phyloP scores from a whole-genome alignment of 192 early-diverging fungal genomes.

The Diversispora epigaea region DNA sequence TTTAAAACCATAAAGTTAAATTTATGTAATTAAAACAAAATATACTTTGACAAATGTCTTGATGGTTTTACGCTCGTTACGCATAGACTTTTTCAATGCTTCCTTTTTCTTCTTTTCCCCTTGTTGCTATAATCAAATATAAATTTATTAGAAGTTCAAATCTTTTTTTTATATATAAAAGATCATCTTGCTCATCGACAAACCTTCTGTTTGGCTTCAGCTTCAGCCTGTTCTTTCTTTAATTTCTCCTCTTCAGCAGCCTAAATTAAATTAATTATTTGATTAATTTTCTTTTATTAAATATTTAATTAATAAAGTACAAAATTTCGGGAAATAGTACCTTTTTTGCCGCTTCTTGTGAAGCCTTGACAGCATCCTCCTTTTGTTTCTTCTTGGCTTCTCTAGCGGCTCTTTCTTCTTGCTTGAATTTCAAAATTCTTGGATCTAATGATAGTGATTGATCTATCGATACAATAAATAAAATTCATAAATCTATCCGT shows the following conservation, averaged over 20 bases:
- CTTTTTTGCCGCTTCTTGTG: slow-evolving; percentile 48
- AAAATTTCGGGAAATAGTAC: not conserved
- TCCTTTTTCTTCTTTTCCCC: slow-evolving; percentile 58
- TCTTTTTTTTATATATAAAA: not conserved
- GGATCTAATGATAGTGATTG: slow-evolving; percentile 83
- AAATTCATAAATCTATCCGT: no score
- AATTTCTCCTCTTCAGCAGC: slow-evolving; percentile 23
- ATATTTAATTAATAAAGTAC: not conserved
- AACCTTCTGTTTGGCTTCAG: slow-evolving; percentile 40
- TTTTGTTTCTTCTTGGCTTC: slow-evolving; percentile 89
- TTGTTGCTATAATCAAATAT: slow-evolving; percentile 12
- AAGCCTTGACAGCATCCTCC: slow-evolving; percentile 67
- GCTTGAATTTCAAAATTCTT: slow-evolving; percentile 85
- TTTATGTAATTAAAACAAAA: not conserved
- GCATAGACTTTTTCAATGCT: slow-evolving; percentile 51
- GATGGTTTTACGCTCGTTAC: slow-evolving; percentile 76
- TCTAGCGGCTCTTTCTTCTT: slow-evolving; percentile 86
- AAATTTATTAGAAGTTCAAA: not conserved
- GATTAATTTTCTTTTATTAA: not conserved
- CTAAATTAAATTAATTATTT: slow-evolving; percentile 7
- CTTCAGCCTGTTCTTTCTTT: slow-evolving; percentile 25
- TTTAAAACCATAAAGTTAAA: slow-evolving; percentile 2
- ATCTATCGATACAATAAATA: slow-evolving; percentile 37
- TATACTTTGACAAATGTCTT: slow-evolving; percentile 52
- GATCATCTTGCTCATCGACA: not conserved